Evolutionary conservation across 2,329 filamentous ascomycete species (phyloP), one percentile per base, ranked within the genome.

Genomic region (Aspergillus sp.): DNA sequence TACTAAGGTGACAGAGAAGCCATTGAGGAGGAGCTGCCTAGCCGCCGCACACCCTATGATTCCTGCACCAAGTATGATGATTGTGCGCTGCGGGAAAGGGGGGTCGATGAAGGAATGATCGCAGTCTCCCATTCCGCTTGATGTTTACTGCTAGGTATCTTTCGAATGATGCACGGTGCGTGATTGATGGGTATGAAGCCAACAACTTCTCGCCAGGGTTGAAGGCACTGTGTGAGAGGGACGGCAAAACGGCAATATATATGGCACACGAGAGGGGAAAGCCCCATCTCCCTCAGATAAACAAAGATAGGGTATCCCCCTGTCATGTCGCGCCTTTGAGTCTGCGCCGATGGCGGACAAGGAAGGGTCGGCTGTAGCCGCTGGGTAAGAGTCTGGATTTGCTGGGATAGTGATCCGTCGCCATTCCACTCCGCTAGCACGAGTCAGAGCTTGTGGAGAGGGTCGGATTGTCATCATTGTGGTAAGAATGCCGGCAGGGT

Each of bases 21-120:
- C 76, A 30, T 68, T 68, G n/a, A 69, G 66, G 4, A 78, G 65
- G 9, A 78, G 66, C 59, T 76, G 74, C 23, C 71, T 69, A 7
- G 76, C 76, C 2, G 75, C 63, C 3, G 76, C 71, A 64, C 76
- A 78, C n/a, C 76, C 76, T 30, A 78, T 78, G 47, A 78, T 77
- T 2, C 76, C 76, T 19, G 74, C 76, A n/a, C 76, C 76, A 1
- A 78, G 65, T 28, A 78, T 75, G 31, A 78, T 60, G 38, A 78
- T 64, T 6, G 74, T 72, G 8, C 74, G 72, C 57, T 76, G 74
- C 5, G 75, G 52, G 55, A 77, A 78, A 3, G 75, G 73, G 0
- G 65, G 41, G 7, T 53, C 43, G 23, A 51, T 53, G 5, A 78
- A 81, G 38, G 28, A 8, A 15, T 62, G 62, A 25, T 53, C 50